A percentile compares a stretch with the other conserved stretches of the same genome.
phyloP scores from a whole-genome alignment of 2,329 filamentous ascomycete species.

The Metarhizium rileyi region DNA sequence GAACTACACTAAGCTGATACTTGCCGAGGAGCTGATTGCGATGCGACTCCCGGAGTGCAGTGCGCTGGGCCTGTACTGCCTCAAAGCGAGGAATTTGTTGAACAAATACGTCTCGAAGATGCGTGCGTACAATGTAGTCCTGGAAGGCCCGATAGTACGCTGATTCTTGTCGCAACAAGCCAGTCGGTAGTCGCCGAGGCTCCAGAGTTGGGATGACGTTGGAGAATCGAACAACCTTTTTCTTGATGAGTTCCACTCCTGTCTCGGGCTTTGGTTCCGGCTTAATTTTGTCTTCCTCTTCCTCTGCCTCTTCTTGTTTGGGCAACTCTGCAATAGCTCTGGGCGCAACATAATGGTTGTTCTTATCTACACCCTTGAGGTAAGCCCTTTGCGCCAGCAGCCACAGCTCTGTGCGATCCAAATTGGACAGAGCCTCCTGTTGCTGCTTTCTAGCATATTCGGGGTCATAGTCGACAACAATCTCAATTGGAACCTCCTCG shows the following conservation, averaged over 20 bases:
- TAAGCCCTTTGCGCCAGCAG: slow-evolving; percentile 73
- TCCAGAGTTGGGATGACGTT: slow-evolving; percentile 37
- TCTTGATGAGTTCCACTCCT: slow-evolving; percentile 29
- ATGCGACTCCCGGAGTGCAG: slow-evolving; percentile 63
- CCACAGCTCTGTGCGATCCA: slow-evolving; percentile 82
- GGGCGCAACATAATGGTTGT: slow-evolving; percentile 25
- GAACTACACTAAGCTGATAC: slow-evolving; percentile 64
- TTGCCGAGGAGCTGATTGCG: slow-evolving; percentile 76
- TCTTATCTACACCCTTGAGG: slow-evolving; percentile 53
- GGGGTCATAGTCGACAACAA: slow-evolving; percentile 62
- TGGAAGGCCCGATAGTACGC: slow-evolving; percentile 87
- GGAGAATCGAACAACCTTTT: slow-evolving; percentile 72
- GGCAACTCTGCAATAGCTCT: slow-evolving; percentile 27
- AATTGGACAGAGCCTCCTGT: slow-evolving; percentile 58
- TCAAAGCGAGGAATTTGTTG: slow-evolving; percentile 81
- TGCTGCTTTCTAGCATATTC: slow-evolving; percentile 66
- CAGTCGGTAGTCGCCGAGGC: slow-evolving; percentile 41
- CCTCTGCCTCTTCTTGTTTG: slow-evolving; percentile 21
- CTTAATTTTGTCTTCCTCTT: slow-evolving; percentile 7
- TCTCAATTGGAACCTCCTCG: slow-evolving; percentile 54
- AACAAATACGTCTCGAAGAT: slow-evolving; percentile 67
- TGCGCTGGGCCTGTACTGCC: slow-evolving; percentile 72
- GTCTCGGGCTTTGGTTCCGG: slow-evolving; percentile 17
- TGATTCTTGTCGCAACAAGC: slow-evolving; percentile 52
- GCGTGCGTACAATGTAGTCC: slow-evolving; percentile 56